phyloP scores from a whole-genome alignment of 208 protist species.

The Crithidia sp. region DNA sequence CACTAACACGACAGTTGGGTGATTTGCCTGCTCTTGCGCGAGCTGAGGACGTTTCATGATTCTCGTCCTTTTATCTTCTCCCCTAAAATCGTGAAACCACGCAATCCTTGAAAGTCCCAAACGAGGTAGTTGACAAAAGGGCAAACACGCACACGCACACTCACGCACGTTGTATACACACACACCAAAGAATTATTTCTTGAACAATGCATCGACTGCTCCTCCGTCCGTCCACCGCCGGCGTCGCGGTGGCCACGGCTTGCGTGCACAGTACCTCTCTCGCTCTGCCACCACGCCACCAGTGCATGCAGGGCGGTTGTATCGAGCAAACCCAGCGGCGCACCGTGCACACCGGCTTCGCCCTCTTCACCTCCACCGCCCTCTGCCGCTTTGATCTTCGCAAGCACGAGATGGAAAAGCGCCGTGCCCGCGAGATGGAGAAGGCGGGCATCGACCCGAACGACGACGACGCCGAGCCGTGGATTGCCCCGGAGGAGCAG shows the following conservation, averaged over 20 bases:
- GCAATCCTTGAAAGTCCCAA: not conserved
- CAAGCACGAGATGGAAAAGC: slow-evolving; percentile 80
- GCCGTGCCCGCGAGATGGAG: slow-evolving; percentile 70
- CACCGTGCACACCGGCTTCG: not conserved
- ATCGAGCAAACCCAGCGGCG: not conserved
- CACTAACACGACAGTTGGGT: no score
- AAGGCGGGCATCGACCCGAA: slow-evolving; percentile 65
- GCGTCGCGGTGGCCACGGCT: not conserved
- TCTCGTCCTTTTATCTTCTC: not conserved
- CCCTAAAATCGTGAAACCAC: not conserved
- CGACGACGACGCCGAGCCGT: slow-evolving; percentile 64
- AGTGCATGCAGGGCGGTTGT: not conserved
- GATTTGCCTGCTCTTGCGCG: no score
- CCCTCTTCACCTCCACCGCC: slow-evolving; percentile 15
- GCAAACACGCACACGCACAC: not conserved
- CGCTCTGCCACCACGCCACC: not conserved
- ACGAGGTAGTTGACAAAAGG: not conserved
- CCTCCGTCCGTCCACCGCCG: not conserved
- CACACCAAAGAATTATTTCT: not conserved
- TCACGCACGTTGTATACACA: not conserved
- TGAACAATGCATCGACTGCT: not conserved
- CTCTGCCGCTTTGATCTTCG: slow-evolving; percentile 72
- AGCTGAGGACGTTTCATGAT: not conserved
- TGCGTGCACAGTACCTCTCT: slow-evolving; percentile 1
- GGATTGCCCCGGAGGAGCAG: slow-evolving; percentile 80